Evolutionary conservation across 2,329 filamentous ascomycete species (phyloP).

Genomic region (Elsinoe fawcettii): DNA sequence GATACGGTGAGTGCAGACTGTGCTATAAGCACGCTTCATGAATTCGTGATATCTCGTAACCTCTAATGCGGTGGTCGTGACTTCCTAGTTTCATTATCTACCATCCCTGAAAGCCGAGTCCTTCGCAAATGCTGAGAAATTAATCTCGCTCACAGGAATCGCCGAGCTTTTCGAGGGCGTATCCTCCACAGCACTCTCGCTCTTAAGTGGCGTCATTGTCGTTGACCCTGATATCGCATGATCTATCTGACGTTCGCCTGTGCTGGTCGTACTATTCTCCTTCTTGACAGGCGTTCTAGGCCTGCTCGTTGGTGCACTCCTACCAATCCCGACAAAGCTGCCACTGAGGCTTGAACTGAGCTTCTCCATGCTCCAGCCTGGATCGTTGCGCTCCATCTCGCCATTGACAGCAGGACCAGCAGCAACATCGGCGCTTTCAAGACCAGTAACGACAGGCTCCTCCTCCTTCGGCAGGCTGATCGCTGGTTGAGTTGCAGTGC

Average conservation of each 20-base stretch:
- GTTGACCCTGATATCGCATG: too few relatives aligned
- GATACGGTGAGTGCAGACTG: neutral
- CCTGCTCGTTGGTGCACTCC: conserved; percentile 8
- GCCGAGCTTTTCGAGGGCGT: neutral
- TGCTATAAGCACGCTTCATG: neutral
- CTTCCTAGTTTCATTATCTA: neutral
- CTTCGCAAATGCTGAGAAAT: conserved; percentile 11
- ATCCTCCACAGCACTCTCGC: neutral
- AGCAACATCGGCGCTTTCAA: conserved; percentile 18
- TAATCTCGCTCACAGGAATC: neutral
- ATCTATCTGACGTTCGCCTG: neutral
- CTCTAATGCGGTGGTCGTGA: neutral
- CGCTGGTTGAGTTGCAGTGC: conserved; percentile 16
- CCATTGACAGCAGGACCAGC: conserved; percentile 17
- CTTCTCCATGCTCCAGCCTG: conserved; percentile 15
- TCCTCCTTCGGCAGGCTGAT: conserved; percentile 18
- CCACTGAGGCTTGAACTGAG: conserved; percentile 3
- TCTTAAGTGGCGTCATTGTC: neutral
- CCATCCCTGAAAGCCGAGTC: conserved; percentile 15
- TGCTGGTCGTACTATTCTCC: neutral
- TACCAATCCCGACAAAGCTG: conserved; percentile 12
- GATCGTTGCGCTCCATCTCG: conserved; percentile 7
- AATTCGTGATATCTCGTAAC: neutral
- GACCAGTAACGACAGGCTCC: conserved; percentile 18
- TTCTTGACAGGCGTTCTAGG: conserved; percentile 12